Evolutionary conservation across 2,329 filamentous ascomycete species (phyloP).

Genomic region (Rachicladosporium sp.): DNA sequence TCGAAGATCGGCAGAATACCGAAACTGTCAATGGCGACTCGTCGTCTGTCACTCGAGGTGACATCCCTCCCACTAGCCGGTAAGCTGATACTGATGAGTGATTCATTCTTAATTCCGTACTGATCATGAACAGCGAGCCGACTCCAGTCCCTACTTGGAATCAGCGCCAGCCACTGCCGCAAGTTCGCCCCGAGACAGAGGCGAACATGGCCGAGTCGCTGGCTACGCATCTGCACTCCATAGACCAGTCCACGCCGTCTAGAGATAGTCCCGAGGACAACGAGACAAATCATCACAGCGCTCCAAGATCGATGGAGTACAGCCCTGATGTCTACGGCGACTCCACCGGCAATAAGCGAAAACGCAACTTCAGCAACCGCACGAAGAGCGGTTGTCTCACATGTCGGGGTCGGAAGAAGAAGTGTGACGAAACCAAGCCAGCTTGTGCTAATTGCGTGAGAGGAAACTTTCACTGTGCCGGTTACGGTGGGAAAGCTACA

Average conservation of each 20-base stretch:
- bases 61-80: not conserved
- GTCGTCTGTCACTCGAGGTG: too few relatives aligned
- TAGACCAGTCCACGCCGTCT: not conserved
- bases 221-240: slow-evolving; percentile 3
- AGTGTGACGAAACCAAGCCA: slow-evolving; percentile 89
- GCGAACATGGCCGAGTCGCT: slow-evolving; percentile 4
- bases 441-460: slow-evolving; percentile 86
- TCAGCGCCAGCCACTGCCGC: slow-evolving; percentile 2
- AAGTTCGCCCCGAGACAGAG: slow-evolving; percentile 4
- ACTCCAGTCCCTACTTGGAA: slow-evolving; percentile 4
- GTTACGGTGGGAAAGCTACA: slow-evolving; percentile 50
- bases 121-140: not conserved
- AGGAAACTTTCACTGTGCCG: slow-evolving; percentile 81
- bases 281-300: too few relatives aligned
- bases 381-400: slow-evolving; percentile 95
- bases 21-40: too few relatives aligned
- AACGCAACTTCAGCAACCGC: slow-evolving; percentile 80
- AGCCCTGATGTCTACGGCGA: slow-evolving; percentile 2
- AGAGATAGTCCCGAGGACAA: not conserved
- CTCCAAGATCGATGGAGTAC: not conserved
- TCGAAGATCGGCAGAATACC: not conserved
- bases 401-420: slow-evolving; percentile 87
- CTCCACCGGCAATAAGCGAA: slow-evolving; percentile 43
- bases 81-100: not conserved
- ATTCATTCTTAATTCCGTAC: not conserved